Conservation (phyloP, 2,329 filamentous ascomycete species). For the Phoma sp. region DNA sequence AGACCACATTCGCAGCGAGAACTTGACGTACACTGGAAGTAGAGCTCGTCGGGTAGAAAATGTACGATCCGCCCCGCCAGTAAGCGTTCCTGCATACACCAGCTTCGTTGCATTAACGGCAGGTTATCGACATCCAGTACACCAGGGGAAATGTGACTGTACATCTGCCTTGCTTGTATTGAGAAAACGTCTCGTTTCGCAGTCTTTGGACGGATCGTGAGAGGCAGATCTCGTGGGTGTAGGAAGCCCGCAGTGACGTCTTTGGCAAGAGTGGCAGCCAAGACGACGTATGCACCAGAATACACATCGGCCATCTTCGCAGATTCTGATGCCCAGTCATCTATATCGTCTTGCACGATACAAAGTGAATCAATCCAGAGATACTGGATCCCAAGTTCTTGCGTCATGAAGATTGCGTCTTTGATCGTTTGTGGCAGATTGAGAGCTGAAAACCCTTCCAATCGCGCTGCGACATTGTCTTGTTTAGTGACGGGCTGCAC, state of each 20-base stretch:
- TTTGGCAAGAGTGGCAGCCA: slow-evolving; percentile 12
- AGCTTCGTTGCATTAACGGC: slow-evolving; percentile 9
- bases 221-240: background rate
- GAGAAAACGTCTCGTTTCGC: too few relatives aligned
- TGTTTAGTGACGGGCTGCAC: too few relatives aligned
- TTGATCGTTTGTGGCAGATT: slow-evolving; percentile 1
- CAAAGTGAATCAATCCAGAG: slow-evolving; percentile 25
- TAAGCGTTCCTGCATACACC: slow-evolving; percentile 11
- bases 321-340: slow-evolving; percentile 22
- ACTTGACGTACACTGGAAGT: slow-evolving; percentile 6
- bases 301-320: slow-evolving; percentile 25
- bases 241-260: slow-evolving; percentile 1
- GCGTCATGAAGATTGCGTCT: slow-evolving; percentile 16
- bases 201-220: too few relatives aligned
- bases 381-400: slow-evolving; percentile 8
- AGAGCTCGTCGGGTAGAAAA: slow-evolving; percentile 8
- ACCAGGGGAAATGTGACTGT: background rate
- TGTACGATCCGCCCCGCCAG: slow-evolving; percentile 9
- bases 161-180: background rate
- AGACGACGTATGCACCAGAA: slow-evolving; percentile 17
- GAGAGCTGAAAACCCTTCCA: too few relatives aligned
- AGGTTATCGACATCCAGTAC: background rate
- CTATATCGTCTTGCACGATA: slow-evolving; percentile 13
- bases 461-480: too few relatives aligned
- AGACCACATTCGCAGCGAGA: slow-evolving; percentile 14